Conservation (phyloP, 257 asterid genomes). For the Primulina eburnea region DNA sequence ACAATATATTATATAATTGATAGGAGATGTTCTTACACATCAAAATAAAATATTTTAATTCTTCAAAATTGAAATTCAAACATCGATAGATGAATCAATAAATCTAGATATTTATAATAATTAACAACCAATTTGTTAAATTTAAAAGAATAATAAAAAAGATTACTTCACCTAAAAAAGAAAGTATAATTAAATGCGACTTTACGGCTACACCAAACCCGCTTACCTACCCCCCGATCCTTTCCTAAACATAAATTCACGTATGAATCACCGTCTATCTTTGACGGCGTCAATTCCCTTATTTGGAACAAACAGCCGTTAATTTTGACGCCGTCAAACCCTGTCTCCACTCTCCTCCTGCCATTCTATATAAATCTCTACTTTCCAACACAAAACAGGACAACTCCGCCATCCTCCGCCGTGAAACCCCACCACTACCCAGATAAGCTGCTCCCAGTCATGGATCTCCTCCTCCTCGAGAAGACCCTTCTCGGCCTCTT, state of each 20-base stretch:
- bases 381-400: background rate
- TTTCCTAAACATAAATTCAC: no score
- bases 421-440: slow-evolving; percentile 2
- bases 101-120: no score
- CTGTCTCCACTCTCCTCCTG: background rate
- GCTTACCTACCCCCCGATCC: no score
- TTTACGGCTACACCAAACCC: background rate
- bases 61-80: no score
- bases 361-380: slow-evolving; percentile 17
- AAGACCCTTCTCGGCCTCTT: slow-evolving; percentile 67
- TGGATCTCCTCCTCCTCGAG: slow-evolving; percentile 75
- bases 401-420: slow-evolving; percentile 12
- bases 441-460: background rate
- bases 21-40: no score
- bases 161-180: no score
- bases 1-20: no score
- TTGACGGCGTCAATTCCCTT: background rate
- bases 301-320: background rate
- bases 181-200: no score
- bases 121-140: no score
- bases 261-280: background rate
- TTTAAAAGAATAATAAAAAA: no score
- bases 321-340: slow-evolving; percentile 6
- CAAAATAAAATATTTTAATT: no score
- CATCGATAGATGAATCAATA: no score